Evolutionary conservation across 306 rosid species (phyloP), one percentile per base, ranked within the genome.

Genomic region (Heteromeles arbutifolia): DNA sequence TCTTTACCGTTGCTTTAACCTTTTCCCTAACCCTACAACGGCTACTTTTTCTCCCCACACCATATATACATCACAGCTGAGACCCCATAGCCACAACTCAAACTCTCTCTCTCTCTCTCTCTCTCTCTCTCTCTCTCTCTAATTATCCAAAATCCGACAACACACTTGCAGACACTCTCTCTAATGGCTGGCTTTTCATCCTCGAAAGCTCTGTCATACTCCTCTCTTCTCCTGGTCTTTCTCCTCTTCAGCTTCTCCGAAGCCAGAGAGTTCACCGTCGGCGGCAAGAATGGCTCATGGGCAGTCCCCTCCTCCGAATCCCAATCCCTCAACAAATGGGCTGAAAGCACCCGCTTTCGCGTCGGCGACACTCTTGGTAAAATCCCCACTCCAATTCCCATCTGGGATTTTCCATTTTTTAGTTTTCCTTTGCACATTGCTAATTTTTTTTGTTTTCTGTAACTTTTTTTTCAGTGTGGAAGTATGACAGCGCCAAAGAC

Each of bases 311-410:
- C 97, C n/a, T 90, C 97, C 18, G 82, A 89, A 75, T 52, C 88
- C 10, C 79, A 87, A 0, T 85, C 96, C 4, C 98, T 95, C 80
- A 90, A 89, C 70, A 80, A 86, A 81, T 95, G 98, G 96, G 97
- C 98, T 3, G 87, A 76, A 80, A 78, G 17, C 43, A 69, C 79
- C 64, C 94, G 97, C 4, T 95, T 94, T 77, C 84, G 77, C 32
- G 65, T 86, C 9, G 95, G 90, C 31, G 96, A 95, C 59, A 25
- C 82, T 74, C 97, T 92, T 25, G 93, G 96, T 91, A 84, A 73
- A 81, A 68, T 0, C 37, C 65, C 1, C 39, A 21, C 39, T 29
- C 29, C 34, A 21, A 4, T 10, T 24, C 10, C 28, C 1, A 18
- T 65, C 7, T 70, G 15, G 4, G 7, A 3, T 3, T 14, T 11